Evolutionary conservation across 768 basidiomycete species (phyloP), one percentile per base, ranked within the genome.

Genomic region (Coprinopsis marcescibilis): DNA sequence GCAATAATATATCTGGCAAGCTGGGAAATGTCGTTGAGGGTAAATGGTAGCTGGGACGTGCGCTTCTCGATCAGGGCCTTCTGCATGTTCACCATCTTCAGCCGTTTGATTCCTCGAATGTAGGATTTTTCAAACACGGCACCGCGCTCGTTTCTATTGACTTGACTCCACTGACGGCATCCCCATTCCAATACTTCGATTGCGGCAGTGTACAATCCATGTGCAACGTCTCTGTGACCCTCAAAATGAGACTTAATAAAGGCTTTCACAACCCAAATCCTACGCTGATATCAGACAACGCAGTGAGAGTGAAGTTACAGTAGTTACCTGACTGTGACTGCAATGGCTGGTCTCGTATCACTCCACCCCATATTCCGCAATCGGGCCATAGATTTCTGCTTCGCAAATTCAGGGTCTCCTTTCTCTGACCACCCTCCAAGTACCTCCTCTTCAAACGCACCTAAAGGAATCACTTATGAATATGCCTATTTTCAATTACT

Each of bases 141-240:
- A 3, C 76, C 75, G 12, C 69, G 58, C 14, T 69, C 63, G n/a
- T 62, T 52, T 19, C 30, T 47, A 1, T 66, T 52, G 6, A 76
- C 68, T 48, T 74, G 54, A 26, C 63, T 54, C 68, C 72, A 77
- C 5, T 51, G 43, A 20, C 55, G 52, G 3, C 56, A 45, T 17
- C 77, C 76, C 68, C 73, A 72, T 25, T 70, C 57, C 2, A 76
- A 57, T 14, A 75, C 49, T 12, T 72, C 69, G 15, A 73, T 44
- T 3, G 65, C 66, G 5, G 61, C 58, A 12, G 57, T 55, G 32
- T 63, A 65, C 34, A 63, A 70, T 48, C 69, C 63, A n/a, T 69
- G 45, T 1, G 62, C 60, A 3, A 57, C 27, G 4, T 49, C 39
- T 8, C 33, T 10, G 14, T 49, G 43, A 14, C 29, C 17, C 4